These are phyloP conservation scores for Aspergillus persii DNA, from an alignment of 2,329 filamentous ascomycete species.

Conservation along the genomic window DNA sequence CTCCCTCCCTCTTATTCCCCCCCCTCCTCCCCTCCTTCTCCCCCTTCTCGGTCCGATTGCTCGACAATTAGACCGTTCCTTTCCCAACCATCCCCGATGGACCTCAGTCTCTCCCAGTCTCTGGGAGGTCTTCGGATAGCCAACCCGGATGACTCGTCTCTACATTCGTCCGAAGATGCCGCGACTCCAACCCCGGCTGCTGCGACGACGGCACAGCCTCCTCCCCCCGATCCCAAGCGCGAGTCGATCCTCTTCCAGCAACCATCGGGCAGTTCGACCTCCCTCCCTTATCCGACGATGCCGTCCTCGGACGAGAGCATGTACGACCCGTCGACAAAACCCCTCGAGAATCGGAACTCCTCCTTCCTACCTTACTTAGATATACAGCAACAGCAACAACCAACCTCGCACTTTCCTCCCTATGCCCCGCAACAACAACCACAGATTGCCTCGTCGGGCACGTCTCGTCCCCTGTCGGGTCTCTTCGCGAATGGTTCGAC, in stretches of 20 bases:
- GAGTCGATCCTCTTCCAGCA: constrained; percentile 20
- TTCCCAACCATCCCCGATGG: constrained; percentile 35
- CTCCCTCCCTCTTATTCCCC: neutral
- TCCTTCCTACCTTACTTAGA: constrained; percentile 46
- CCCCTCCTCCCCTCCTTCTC: neutral
- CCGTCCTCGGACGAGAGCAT: constrained; percentile 7
- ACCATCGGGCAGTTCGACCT: constrained; percentile 16
- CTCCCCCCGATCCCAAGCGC: constrained; percentile 23
- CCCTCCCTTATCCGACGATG: constrained; percentile 18
- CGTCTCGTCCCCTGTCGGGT: constrained; percentile 47
- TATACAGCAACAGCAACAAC: constrained; percentile 41
- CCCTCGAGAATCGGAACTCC: constrained; percentile 42
- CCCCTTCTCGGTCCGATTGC: constrained; percentile 6
- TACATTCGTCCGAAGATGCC: constrained; percentile 37
- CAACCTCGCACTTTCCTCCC: constrained; percentile 44
- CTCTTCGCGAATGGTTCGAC: constrained; percentile 48
- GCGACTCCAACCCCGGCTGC: constrained; percentile 21
- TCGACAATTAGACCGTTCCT: neutral
- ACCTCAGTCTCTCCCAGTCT: constrained; percentile 87
- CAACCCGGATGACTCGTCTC: constrained; percentile 77
- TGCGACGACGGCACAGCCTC: constrained; percentile 23
- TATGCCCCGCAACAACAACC: constrained; percentile 40
- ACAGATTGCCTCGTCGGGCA: constrained; percentile 36
- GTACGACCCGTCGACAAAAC: constrained; percentile 13
- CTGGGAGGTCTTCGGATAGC: constrained; percentile 94